Conservation (phyloP, 2,329 filamentous ascomycete genomes). For the Epichloe hybrida region DNA sequence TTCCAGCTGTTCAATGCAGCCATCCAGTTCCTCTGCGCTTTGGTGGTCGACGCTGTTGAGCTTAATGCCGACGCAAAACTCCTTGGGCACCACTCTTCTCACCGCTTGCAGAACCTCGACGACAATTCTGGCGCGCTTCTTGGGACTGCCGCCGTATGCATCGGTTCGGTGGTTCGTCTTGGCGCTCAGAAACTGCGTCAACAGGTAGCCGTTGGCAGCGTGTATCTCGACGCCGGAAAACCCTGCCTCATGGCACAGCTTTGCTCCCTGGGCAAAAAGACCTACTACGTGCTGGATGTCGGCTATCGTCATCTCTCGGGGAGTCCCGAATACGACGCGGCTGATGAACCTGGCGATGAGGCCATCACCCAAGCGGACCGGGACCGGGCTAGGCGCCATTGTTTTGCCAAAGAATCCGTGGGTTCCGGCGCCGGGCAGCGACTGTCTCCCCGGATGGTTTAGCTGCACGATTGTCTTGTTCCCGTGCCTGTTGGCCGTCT, state of each 20-base stretch:
- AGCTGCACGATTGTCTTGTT: conserved; percentile 31
- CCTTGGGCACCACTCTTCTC: conserved; percentile 20
- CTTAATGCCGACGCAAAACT: conserved; percentile 40
- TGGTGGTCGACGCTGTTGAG: conserved; percentile 46
- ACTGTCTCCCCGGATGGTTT: conserved; percentile 36
- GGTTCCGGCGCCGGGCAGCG: conserved; percentile 23
- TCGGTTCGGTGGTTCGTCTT: conserved; percentile 39
- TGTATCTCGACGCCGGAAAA: conserved; percentile 33
- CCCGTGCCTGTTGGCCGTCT: conserved; percentile 15
- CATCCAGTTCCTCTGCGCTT: conserved; percentile 28
- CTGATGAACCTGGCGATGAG: conserved; percentile 19
- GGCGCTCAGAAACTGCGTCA: conserved; percentile 41
- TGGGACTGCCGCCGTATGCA: conserved; percentile 38
- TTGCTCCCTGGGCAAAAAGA: conserved; percentile 39
- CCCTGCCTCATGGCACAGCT: conserved; percentile 30
- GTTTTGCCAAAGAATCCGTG: conserved; percentile 23
- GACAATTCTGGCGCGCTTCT: conserved; percentile 34
- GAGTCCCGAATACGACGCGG: conserved; percentile 34
- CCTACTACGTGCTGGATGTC: conserved; percentile 41
- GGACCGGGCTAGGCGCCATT: conserved; percentile 29
- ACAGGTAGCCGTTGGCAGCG: conserved; percentile 42
- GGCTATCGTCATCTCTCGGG: conserved; percentile 37
- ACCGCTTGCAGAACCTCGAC: conserved; percentile 35
- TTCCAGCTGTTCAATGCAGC: conserved; percentile 45
- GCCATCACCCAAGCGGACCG: conserved; percentile 26